phyloP scores from a whole-genome alignment of 805 yeast species.

The Metschnikowia kofuensis region DNA sequence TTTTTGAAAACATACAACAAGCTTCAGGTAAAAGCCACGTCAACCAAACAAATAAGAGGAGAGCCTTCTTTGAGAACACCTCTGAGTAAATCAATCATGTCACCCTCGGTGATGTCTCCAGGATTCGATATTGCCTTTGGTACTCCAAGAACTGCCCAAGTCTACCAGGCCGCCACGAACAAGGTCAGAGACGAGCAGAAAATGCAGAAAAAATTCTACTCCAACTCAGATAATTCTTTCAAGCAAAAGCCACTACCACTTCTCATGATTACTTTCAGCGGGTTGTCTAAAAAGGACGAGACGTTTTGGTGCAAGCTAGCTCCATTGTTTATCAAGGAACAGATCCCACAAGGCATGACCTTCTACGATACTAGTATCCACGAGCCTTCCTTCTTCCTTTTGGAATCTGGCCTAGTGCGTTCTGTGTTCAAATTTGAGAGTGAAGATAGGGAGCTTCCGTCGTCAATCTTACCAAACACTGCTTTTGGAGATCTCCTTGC shows the following conservation, averaged over 20 bases:
- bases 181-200: slow-evolving; percentile 42
- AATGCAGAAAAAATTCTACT: slow-evolving; percentile 48
- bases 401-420: slow-evolving; percentile 48
- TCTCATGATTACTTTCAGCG: slow-evolving; percentile 61
- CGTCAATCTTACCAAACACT: slow-evolving; percentile 64
- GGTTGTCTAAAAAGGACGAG: slow-evolving; percentile 46
- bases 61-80: slow-evolving; percentile 8
- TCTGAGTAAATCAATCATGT: slow-evolving; percentile 13
- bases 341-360: slow-evolving; percentile 43
- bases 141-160: slow-evolving; percentile 54
- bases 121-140: slow-evolving; percentile 31
- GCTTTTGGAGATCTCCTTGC: slow-evolving; percentile 62
- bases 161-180: slow-evolving; percentile 50
- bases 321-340: slow-evolving; percentile 49
- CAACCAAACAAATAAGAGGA: slow-evolving; percentile 9
- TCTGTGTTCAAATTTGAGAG: slow-evolving; percentile 37
- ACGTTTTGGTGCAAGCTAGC: slow-evolving; percentile 64
- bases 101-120: slow-evolving; percentile 18
- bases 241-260: slow-evolving; percentile 60
- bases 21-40: slow-evolving; percentile 24
- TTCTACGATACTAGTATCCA: slow-evolving; percentile 46
- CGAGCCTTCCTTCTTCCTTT: slow-evolving; percentile 53
- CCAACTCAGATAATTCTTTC: slow-evolving; percentile 32
- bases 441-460: slow-evolving; percentile 34
- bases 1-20: slow-evolving; percentile 63